Evolutionary conservation across 225 moss, liverwort and hornwort genomes (phyloP), one percentile per base, ranked within the genome.

Genomic region (Rhytidiadelphus loreus): DNA sequence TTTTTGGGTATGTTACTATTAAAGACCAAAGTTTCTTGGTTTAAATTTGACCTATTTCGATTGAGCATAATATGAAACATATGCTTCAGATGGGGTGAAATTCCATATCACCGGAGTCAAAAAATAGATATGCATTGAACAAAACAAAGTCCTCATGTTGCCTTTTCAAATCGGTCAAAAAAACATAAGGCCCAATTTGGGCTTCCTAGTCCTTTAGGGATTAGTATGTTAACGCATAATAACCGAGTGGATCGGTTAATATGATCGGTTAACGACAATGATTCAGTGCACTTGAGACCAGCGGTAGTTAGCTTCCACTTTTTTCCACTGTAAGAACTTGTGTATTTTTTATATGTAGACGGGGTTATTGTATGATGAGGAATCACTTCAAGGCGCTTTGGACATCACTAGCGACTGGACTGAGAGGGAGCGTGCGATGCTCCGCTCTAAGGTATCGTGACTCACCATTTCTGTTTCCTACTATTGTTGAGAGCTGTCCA

Each of bases 381-480:
- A 96, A 88, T 95, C 97, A 50, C 87, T 97, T 85, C 93, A 95
- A 94, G 94, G 96, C 69, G 93, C 95, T 43, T 59, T 92, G 80
- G 97, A 95, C 80, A 93, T 97, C 56, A 95, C 92, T 68, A 92
- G 89, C 64, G 96, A 97, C 86, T 97, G 97, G 97, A 97, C 97
- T 86, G 94, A 92, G 63, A 88, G 84, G 69, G 97, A 97, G 92
- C 97, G 95, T 83, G 94, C 97, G 56, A 97, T 96, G 97, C 96
- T 97, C 23, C 94, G 97, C 80, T 79, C 68, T 39, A 95, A 94
- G 94, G 96, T 96, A 37, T 18, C 46, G 41, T 60, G 56, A 85
- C 37, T 75, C 82, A 58, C 44, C 65, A 32, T 58, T 74, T 12
- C 55, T 46, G 39, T 50, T 80, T 41, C 50, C 32, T 83, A 41